Percentiles rank a stretch among this genome's conserved stretches.
Evolutionary conservation across 2,329 filamentous ascomycete genomes (phyloP).

Genomic region (Scedosporium minutisporum): DNA sequence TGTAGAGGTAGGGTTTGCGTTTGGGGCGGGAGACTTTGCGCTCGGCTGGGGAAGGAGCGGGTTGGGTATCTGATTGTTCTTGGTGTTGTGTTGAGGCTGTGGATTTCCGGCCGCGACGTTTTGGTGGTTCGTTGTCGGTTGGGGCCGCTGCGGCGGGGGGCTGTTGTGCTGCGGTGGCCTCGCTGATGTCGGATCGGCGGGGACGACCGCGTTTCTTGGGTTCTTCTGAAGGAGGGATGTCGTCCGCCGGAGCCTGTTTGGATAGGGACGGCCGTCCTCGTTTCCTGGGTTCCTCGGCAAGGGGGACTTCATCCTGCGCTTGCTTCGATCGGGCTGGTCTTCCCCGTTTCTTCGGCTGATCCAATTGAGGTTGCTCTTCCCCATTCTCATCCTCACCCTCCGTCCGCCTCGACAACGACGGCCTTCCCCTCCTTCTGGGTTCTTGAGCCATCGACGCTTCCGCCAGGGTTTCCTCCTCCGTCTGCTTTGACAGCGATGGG

Average conservation of each 20-base stretch:
- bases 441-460: neutral
- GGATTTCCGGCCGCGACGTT: neutral
- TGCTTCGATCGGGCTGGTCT: conserved; percentile 1
- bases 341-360: neutral
- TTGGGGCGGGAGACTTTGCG: conserved; percentile 11
- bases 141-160: neutral
- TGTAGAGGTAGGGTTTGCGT: conserved; percentile 33
- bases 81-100: conserved; percentile 8
- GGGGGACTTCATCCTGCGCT: neutral
- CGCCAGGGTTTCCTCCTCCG: neutral
- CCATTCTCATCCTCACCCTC: neutral
- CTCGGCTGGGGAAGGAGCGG: conserved; percentile 11
- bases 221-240: neutral
- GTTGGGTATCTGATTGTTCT: conserved; percentile 6
- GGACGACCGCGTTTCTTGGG: neutral
- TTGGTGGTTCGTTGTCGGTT: neutral
- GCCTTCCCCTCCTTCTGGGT: neutral
- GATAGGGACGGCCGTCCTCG: conserved; percentile 15
- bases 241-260: conserved; percentile 5
- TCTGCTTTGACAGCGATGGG: neutral
- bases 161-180: neutral
- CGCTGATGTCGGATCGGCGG: neutral
- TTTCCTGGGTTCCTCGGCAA: conserved; percentile 6
- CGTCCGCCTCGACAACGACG: neutral
- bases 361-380: neutral